These are phyloP conservation scores for Thalassiosira profunda DNA, from an alignment of 108 stramenopile genomes.

Conservation along the genomic window DNA sequence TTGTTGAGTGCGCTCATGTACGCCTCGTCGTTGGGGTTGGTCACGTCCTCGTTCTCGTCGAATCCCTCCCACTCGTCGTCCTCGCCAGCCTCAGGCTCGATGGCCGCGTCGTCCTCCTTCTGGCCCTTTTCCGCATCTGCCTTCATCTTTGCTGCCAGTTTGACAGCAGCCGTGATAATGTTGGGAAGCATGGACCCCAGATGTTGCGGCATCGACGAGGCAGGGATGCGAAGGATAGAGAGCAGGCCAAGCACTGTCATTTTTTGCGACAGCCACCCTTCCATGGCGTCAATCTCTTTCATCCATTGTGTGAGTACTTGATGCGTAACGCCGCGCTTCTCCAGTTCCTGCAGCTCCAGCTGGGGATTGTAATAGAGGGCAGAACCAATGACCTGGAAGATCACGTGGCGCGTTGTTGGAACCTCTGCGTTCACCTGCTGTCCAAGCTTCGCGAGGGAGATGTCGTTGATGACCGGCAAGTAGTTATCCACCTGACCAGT, in stretches of 20 bases:
- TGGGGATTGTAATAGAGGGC: conserved; percentile 92
- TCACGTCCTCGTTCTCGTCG: conserved; percentile 88
- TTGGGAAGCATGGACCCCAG: conserved; percentile 63
- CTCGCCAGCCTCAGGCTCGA: conserved; percentile 49
- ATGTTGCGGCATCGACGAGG: conserved; percentile 66
- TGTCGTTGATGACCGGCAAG: conserved; percentile 84
- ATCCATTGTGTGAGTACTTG: conserved; percentile 90
- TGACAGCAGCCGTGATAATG: conserved; percentile 70
- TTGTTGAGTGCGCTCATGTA: conserved; percentile 85
- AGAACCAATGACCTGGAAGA: conserved; percentile 88
- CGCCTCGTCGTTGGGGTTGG: conserved; percentile 81
- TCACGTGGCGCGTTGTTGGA: conserved; percentile 72
- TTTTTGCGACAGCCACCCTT: conserved; percentile 79
- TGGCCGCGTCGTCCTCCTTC: conserved; percentile 46
- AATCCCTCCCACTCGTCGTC: conserved; percentile 82
- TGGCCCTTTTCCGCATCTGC: conserved; percentile 68
- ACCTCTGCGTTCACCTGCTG: conserved; percentile 80
- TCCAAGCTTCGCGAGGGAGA: conserved; percentile 82
- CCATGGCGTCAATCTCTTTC: conserved; percentile 64
- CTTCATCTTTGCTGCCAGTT: conserved; percentile 68
- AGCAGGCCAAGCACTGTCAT: conserved; percentile 81
- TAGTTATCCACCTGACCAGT: conserved; percentile 83
- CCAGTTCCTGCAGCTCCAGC: conserved; percentile 84
- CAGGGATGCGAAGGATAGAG: conserved; percentile 70
- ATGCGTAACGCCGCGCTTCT: conserved; percentile 84